Conservation (phyloP, 2,329 filamentous ascomycete species). For the Canariomyces notabilis region DNA sequence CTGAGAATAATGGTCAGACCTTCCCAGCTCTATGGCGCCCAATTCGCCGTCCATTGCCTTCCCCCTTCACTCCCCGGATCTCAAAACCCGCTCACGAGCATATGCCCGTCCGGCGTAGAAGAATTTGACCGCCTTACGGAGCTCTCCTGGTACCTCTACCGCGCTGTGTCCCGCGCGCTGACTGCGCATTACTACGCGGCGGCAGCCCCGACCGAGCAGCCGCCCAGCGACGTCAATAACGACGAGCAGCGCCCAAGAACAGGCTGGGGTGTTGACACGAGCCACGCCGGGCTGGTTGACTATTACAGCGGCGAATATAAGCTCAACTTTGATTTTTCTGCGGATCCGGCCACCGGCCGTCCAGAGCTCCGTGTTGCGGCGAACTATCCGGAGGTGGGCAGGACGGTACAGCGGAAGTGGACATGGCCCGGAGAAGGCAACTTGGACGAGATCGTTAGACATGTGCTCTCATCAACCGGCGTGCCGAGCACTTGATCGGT, state of each 20-base stretch:
- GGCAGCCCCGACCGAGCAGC: neutral
- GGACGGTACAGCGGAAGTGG: slow-evolving; percentile 13
- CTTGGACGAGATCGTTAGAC: slow-evolving; percentile 19
- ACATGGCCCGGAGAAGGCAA: slow-evolving; percentile 42
- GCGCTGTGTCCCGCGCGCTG: slow-evolving; percentile 20
- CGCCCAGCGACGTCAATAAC: neutral
- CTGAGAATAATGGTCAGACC: slow-evolving; percentile 43
- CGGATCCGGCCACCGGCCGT: neutral
- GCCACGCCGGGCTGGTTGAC: slow-evolving; percentile 17
- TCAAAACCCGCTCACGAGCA: slow-evolving; percentile 16
- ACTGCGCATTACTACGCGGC: slow-evolving; percentile 8
- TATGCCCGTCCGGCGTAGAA: slow-evolving; percentile 12
- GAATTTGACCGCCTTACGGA: slow-evolving; percentile 16
- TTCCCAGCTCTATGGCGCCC: slow-evolving; percentile 24
- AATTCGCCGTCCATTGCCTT: slow-evolving; percentile 19
- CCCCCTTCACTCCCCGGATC: slow-evolving; percentile 4
- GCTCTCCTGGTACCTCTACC: slow-evolving; percentile 20
- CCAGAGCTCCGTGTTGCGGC: slow-evolving; percentile 11
- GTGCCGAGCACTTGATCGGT: neutral
- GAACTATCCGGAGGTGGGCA: slow-evolving; percentile 7
- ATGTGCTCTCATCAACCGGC: slow-evolving; percentile 10
- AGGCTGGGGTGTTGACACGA: slow-evolving; percentile 14
- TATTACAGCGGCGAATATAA: slow-evolving; percentile 16
- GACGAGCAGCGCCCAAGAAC: neutral
- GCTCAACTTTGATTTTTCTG: slow-evolving; percentile 16